Base-by-base conservation (phyloP, 2,329 filamentous ascomycete genomes). In the Cladobotryum protrusum region DNA sequence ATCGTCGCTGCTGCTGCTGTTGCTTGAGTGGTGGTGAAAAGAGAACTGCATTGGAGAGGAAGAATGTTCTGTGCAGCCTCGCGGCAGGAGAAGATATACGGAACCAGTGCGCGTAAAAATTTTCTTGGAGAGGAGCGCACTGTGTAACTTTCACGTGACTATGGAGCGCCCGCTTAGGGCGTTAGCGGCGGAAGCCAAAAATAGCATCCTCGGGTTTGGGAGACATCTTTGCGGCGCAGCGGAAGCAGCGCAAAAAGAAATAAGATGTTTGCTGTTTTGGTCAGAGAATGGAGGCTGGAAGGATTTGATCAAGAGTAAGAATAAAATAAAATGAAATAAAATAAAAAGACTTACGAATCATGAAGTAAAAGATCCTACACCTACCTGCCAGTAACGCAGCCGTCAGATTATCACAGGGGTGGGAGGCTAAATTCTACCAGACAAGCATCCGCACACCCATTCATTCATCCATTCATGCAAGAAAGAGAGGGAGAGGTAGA, bases 101-200 rank as follows among this genome's bases (percentile, higher is more conserved):
- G 36, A 50, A 35, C 65, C 64, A 66, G 64, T 67, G 64, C 52
- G 20, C 58, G 51, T 40, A 63, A 64, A 61, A 64, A 61, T 48
- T 55, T 62, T 64, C 59, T 45, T 42, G 5, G 11, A 29, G 19
- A 42, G n/a, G 0, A n/a, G 14, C 9, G 49, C 63, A 67, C 64
- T 66, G 64, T 67, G 40, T 0, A 0, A 0, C 0, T 0, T 1
- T 39, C 63, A 67, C 63, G 64, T 67, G 64, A 59, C 32, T 13
- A 7, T 19, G 7, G 7, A 2, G 4, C 15, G 18, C 40, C 44
- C 47, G 41, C 42, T 49, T 39, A 45, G 43, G 18, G 43, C 33
- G 34, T 42, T 49, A 54, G 46, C 54, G 52, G 49, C 54, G 54
- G 53, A 39, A 55, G 46, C 48, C 39, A 47, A 42, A 49, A 47